Evolutionary conservation across 1,284 basidiomycete species (phyloP), one percentile per base, ranked within the genome.

Genomic region (Thelephora terrestris): DNA sequence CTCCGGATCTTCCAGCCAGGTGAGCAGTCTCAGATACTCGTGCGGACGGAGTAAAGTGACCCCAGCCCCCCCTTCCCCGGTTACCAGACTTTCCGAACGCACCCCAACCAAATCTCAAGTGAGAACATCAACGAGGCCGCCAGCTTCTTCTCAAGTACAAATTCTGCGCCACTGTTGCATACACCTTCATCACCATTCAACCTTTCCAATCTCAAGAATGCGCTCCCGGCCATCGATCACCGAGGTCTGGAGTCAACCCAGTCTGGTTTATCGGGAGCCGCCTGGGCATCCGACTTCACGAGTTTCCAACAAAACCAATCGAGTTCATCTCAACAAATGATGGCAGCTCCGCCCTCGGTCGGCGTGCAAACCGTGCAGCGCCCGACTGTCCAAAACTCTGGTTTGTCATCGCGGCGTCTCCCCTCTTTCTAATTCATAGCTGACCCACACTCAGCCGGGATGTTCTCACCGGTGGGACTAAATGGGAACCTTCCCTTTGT

Each of bases 241-340:
- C 63, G 64, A 43, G 50, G 58, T 14, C 55, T 60, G 32, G 55
- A 47, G 44, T 42, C 52, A 9, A 54, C 55, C 7, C 39, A 49
- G 17, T 37, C 51, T 14, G 49, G 52, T 12, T 44, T 55, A 6
- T 54, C 57, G 2, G 47, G 60, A 16, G 65, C 71, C 20, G 62
- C 70, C 38, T 84, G 81, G 81, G 78, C 79, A 0, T 57, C 71
- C 10, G 84, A 87, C 61, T 87, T 86, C 55, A 51, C 79, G 50
- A 32, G 9, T 14, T 32, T 32, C 12, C 29, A 32, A 32, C 29
- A 32, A 32, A 9, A 6, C 29, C 29, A 32, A 32, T 12, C 29
- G 3, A 32, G 29, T 12, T 32, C 12, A 32, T 32, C 29, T 14
- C 7, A 32, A 32, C 29, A 32, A 32, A 14, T 10, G 7, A 32